These are phyloP conservation scores for Kluyveromyces marxianus DNA, from an alignment of 1,139 yeast genomes.

Conservation along the genomic window DNA sequence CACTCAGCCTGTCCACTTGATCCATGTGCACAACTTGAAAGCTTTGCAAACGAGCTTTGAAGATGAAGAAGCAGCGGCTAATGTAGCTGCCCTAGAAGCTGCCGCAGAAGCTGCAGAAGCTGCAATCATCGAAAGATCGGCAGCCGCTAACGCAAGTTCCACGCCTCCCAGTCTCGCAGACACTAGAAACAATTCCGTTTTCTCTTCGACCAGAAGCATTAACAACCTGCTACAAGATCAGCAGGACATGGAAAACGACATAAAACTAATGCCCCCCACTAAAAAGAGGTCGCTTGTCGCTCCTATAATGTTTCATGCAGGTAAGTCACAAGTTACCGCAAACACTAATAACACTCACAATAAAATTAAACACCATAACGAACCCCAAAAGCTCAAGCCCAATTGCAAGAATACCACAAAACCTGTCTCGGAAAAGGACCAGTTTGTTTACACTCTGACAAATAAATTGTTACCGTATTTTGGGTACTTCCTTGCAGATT, in stretches of 20 bases:
- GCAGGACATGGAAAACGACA: neutral
- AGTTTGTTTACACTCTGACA: slow-evolving; percentile 15
- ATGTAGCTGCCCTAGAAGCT: neutral
- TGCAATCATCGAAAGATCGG: neutral
- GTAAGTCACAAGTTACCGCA: neutral
- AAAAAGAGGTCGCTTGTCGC: neutral
- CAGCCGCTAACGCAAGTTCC: neutral
- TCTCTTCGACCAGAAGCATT: slow-evolving; percentile 6
- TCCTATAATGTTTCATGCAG: neutral
- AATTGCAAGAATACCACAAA: too few species aligned
- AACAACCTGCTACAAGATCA: slow-evolving; percentile 2
- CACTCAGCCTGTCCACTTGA: slow-evolving; percentile 18
- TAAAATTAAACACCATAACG: too few species aligned
- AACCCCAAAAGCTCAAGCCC: too few species aligned
- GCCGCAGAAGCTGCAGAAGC: slow-evolving; percentile 6
- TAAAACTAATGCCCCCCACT: neutral
- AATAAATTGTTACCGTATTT: slow-evolving; percentile 21
- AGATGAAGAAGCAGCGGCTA: neutral
- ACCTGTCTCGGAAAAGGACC: neutral
- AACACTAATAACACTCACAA: too few species aligned
- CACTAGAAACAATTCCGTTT: slow-evolving; percentile 8
- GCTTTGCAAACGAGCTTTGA: slow-evolving; percentile 5
- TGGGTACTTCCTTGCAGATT: slow-evolving; percentile 17
- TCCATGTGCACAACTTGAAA: slow-evolving; percentile 8
- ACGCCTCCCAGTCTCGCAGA: slow-evolving; percentile 1